Evolutionary conservation across 805 yeast genomes (phyloP).

Genomic region (Scheffersomyces stipitis): DNA sequence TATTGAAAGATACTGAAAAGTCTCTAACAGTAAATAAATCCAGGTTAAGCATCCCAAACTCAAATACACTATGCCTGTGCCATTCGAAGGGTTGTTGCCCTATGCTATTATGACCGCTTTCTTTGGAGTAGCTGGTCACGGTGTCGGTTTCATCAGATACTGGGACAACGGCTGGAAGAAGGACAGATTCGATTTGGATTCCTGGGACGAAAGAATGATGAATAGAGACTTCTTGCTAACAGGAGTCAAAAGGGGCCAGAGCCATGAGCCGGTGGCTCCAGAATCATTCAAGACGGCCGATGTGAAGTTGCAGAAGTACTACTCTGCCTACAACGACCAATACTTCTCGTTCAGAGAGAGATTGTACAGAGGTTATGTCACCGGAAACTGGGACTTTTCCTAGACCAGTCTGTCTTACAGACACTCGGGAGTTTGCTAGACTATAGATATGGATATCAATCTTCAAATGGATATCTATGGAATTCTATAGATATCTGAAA

Average conservation of each 20-base stretch:
- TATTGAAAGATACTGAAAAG: neutral
- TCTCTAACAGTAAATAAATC: conserved; percentile 20
- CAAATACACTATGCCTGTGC: conserved; percentile 38
- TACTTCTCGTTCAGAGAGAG: conserved; percentile 47
- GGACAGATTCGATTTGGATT: conserved; percentile 44
- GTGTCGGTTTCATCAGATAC: conserved; percentile 44
- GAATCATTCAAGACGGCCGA: conserved; percentile 73
- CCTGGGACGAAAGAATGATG: conserved; percentile 48
- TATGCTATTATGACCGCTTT: conserved; percentile 46
- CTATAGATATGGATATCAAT: too few species aligned
- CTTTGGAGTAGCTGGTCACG: conserved; percentile 47
- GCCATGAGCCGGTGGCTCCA: conserved; percentile 66
- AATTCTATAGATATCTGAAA: too few species aligned
- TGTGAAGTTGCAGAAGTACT: conserved; percentile 36
- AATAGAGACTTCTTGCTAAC: conserved; percentile 78
- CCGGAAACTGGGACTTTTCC: conserved; percentile 45
- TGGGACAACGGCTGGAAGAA: conserved; percentile 52
- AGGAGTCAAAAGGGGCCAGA: conserved; percentile 70
- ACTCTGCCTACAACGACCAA: conserved; percentile 48
- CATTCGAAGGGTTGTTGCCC: conserved; percentile 48
- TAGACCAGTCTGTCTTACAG: too few species aligned
- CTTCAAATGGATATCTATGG: too few species aligned
- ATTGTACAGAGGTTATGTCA: conserved; percentile 45
- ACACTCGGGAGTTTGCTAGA: too few species aligned
- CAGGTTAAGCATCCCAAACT: conserved; percentile 4